Evolutionary conservation across 768 basidiomycete genomes (phyloP).

Genomic region (Nevesoporus exiguus): DNA sequence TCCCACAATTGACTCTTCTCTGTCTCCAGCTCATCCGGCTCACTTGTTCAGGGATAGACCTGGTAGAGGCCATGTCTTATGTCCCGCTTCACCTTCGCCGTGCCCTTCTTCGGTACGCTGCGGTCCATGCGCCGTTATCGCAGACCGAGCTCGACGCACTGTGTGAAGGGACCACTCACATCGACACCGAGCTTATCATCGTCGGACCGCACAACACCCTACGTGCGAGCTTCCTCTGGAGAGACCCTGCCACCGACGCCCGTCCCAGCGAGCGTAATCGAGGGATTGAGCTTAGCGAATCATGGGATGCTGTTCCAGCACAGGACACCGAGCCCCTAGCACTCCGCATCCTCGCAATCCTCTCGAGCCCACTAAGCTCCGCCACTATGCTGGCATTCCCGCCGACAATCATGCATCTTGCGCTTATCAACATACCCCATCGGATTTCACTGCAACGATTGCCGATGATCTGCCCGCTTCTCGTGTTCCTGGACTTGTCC

Average conservation of each 20-base stretch:
- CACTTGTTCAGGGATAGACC: conserved; percentile 38
- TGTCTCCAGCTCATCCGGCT: conserved; percentile 52
- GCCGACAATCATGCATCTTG: conserved; percentile 60
- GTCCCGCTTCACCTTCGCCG: conserved; percentile 60
- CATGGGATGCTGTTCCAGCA: conserved; percentile 41
- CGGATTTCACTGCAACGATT: conserved; percentile 54
- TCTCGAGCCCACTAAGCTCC: conserved; percentile 45
- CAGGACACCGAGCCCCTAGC: conserved; percentile 32
- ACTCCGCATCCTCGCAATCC: conserved; percentile 47
- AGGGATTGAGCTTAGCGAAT: background rate
- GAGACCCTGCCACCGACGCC: background rate
- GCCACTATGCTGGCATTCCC: conserved; percentile 52
- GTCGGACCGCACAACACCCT: conserved; percentile 52
- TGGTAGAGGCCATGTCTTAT: conserved; percentile 46
- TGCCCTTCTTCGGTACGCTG: conserved; percentile 54
- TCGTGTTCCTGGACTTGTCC: conserved; percentile 64
- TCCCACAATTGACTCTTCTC: conserved; percentile 54
- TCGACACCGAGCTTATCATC: conserved; percentile 62
- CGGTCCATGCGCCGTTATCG: conserved; percentile 55
- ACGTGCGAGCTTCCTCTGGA: conserved; percentile 40
- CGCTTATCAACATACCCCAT: conserved; percentile 49
- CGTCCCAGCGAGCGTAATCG: background rate
- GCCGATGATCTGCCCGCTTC: conserved; percentile 56
- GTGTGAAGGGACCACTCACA: conserved; percentile 48
- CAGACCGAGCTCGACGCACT: conserved; percentile 48